Evolutionary conservation across 148 eudicot genomes (phyloP), one percentile per base, ranked within the genome.

Genomic region (Cornus controversa): DNA sequence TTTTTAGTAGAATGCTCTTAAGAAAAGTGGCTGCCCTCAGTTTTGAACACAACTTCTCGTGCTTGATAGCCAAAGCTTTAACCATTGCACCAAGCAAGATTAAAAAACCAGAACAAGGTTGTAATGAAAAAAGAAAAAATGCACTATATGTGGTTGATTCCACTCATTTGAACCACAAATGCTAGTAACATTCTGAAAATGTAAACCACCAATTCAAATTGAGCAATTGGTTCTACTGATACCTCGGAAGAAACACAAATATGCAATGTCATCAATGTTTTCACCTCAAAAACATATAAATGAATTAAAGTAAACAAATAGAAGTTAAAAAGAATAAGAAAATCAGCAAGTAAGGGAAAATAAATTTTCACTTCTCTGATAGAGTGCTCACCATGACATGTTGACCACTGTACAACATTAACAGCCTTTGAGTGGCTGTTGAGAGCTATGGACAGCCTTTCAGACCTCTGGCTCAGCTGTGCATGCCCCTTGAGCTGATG

Each of bases 331-430:
- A n/a, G 11, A 18, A n/a, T 0, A 2, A 14, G 22, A 54, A 54
- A 14, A 54, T 3, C 22, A 22, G 8, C 15, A 54, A 54, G 22
- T 2, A 60, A 60, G 6, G 23, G 23, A 1, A 60, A 60, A 60
- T 3, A 42, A 67, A 42, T 28, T 6, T 20, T 58, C 13, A 40
- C 24, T 47, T 42, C 37, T 50, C 25, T 8, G 65, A 75, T 40
- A 60, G n/a, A 62, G 26, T 31, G 74, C 91, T 92, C 67, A 94
- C 98, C 88, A 76, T 89, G 93, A 81, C 69, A 83, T 68, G 31
- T 45, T 69, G 97, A 89, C 97, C 98, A 94, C 28, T 88, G 91
- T 34, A 94, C 80, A 45, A 85, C 83, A 82, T 87, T 90, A 67
- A 92, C 93, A 77, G 97, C 77, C 82, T 90, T 94, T 8, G 81